Evolutionary conservation across 306 rosid species (phyloP).

Genomic region (Casuarina cunninghamiana): DNA sequence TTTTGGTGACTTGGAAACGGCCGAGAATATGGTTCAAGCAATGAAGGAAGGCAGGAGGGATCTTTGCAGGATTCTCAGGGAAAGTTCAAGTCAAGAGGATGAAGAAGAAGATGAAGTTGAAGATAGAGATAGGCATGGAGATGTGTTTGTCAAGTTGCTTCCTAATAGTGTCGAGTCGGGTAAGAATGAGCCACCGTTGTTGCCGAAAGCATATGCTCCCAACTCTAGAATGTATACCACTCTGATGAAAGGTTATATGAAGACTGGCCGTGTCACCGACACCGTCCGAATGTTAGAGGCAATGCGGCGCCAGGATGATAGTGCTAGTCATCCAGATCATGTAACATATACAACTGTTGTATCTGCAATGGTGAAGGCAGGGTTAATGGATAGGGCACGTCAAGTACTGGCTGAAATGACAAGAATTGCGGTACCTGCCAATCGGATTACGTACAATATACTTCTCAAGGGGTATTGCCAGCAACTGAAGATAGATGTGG

Average conservation of each 20-base stretch:
- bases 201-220: constrained; percentile 61
- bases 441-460: constrained; percentile 82
- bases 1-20: constrained; percentile 67
- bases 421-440: constrained; percentile 67
- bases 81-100: constrained; percentile 22
- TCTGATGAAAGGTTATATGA: constrained; percentile 95
- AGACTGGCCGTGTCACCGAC: constrained; percentile 72
- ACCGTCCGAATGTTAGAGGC: constrained; percentile 90
- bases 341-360: constrained; percentile 91
- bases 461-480: constrained; percentile 88
- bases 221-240: constrained; percentile 85
- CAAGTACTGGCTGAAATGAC: constrained; percentile 91
- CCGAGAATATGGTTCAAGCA: constrained; percentile 84
- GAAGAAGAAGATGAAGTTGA: constrained; percentile 23
- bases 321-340: constrained; percentile 82
- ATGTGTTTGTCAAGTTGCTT: constrained; percentile 65
- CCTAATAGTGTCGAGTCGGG: constrained; percentile 48
- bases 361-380: constrained; percentile 78
- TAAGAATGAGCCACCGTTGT: constrained; percentile 51
- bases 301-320: constrained; percentile 71
- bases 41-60: constrained; percentile 87
- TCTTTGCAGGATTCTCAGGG: constrained; percentile 62
- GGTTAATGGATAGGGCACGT: constrained; percentile 83
- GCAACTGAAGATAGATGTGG: constrained; percentile 71
- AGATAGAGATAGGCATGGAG: constrained; percentile 16